Evolutionary conservation across 2,329 filamentous ascomycete species (phyloP).

Genomic region (Botrytis cinerea): DNA sequence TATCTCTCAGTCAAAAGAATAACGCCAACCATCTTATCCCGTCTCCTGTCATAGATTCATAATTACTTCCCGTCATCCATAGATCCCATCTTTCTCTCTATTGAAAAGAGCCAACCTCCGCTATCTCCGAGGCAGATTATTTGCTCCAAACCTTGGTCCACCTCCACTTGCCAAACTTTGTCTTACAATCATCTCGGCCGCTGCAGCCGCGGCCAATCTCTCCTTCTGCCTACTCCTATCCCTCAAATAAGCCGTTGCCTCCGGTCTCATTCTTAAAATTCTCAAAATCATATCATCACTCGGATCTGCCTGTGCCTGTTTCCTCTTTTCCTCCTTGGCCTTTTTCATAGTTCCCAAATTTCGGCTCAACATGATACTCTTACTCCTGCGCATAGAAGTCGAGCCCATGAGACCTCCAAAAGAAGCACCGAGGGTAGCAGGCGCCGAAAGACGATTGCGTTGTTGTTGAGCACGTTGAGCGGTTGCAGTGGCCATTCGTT

Average conservation of each 20-base stretch:
- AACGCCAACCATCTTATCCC: slow-evolving; percentile 14
- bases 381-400: slow-evolving; percentile 64
- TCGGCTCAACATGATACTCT: slow-evolving; percentile 89
- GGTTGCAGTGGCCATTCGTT: slow-evolving; percentile 89
- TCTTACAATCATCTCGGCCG: slow-evolving; percentile 90
- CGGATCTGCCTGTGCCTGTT: slow-evolving; percentile 92
- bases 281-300: slow-evolving; percentile 97
- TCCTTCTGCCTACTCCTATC: slow-evolving; percentile 94
- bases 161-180: slow-evolving; percentile 74
- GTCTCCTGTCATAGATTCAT: slow-evolving; percentile 12
- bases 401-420: slow-evolving; percentile 65
- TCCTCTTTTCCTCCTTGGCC: slow-evolving; percentile 92
- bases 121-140: slow-evolving; percentile 40
- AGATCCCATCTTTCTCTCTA: background rate
- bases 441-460: slow-evolving; percentile 70
- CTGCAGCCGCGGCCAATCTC: slow-evolving; percentile 82
- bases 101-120: background rate
- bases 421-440: slow-evolving; percentile 55
- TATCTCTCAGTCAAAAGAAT: slow-evolving; percentile 14
- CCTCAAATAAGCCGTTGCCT: slow-evolving; percentile 83
- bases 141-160: slow-evolving; percentile 41
- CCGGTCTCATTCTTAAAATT: slow-evolving; percentile 91
- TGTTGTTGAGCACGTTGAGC: slow-evolving; percentile 74
- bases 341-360: slow-evolving; percentile 96
- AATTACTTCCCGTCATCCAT: slow-evolving; percentile 11